Conservation (phyloP, 805 yeast genomes). For the Ogataea glucozyma region DNA sequence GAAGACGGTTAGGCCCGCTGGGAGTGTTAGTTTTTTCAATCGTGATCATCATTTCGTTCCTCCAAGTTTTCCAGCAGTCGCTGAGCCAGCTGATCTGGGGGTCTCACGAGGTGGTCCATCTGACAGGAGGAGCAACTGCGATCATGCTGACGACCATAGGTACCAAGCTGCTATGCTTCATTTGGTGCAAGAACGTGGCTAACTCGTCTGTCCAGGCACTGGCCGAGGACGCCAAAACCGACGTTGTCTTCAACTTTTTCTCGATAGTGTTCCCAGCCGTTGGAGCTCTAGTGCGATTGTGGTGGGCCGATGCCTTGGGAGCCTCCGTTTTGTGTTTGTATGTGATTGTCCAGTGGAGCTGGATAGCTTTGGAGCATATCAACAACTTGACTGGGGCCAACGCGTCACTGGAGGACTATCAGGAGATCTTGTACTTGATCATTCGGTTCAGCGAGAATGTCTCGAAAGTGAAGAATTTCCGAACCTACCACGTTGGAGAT, state of each 20-base stretch:
- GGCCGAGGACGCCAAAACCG: constrained; percentile 82
- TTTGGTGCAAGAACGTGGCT: constrained; percentile 59
- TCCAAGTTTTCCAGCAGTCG: constrained; percentile 72
- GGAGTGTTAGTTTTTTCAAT: constrained; percentile 76
- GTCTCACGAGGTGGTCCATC: constrained; percentile 43
- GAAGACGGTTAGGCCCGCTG: constrained; percentile 71
- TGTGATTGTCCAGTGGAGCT: constrained; percentile 63
- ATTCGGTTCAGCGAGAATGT: constrained; percentile 69
- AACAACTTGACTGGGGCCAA: constrained; percentile 74
- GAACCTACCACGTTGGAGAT: constrained; percentile 80
- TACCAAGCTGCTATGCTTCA: constrained; percentile 59
- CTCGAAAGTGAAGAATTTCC: constrained; percentile 60
- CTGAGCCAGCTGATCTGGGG: constrained; percentile 43
- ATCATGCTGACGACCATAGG: constrained; percentile 68
- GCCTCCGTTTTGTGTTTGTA: constrained; percentile 64
- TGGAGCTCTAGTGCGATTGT: constrained; percentile 51
- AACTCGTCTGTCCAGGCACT: constrained; percentile 75
- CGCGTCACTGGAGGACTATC: constrained; percentile 62
- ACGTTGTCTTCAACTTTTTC: constrained; percentile 68
- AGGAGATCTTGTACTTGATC: constrained; percentile 66
- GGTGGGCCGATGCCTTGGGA: constrained; percentile 80
- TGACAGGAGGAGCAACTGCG: constrained; percentile 50
- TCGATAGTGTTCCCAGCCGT: constrained; percentile 69
- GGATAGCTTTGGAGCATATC: constrained; percentile 69
- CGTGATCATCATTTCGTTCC: constrained; percentile 66